Conservation (phyloP, 495 filamentous ascomycete species). For the Lepidopterella palustris region DNA sequence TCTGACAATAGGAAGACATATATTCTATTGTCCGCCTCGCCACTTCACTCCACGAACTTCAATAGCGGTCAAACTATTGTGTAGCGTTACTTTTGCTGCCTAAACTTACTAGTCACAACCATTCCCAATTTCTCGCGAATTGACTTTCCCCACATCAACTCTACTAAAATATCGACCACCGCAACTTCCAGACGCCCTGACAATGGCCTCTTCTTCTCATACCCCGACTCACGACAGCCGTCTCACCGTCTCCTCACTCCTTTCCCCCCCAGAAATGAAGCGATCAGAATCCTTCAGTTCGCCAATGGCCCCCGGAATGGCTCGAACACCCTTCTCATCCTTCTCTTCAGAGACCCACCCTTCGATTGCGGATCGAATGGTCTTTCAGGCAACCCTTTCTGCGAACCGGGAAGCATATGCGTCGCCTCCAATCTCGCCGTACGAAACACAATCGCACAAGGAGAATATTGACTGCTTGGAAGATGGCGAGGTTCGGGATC, state of each 20-base stretch:
- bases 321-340: slow-evolving; percentile 24
- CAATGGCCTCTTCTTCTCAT: slow-evolving; percentile 23
- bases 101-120: background rate
- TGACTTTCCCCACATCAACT: background rate
- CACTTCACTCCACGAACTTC: slow-evolving; percentile 4
- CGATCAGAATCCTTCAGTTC: slow-evolving; percentile 25
- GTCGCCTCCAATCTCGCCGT: slow-evolving; percentile 28
- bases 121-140: background rate
- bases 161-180: background rate
- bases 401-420: slow-evolving; percentile 20
- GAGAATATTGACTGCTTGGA: slow-evolving; percentile 20
- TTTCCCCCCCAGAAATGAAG: slow-evolving; percentile 30
- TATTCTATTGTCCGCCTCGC: slow-evolving; percentile 11
- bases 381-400: slow-evolving; percentile 9
- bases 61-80: background rate
- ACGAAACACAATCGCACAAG: slow-evolving; percentile 27
- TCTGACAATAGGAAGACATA: slow-evolving; percentile 13
- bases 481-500: slow-evolving; percentile 17
- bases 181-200: slow-evolving; percentile 6
- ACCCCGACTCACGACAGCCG: slow-evolving; percentile 22
- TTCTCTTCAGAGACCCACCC: slow-evolving; percentile 22
- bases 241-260: slow-evolving; percentile 27
- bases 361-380: slow-evolving; percentile 7
- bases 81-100: background rate
- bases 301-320: slow-evolving; percentile 13